Evolutionary conservation across 371 early-diverging fungal species (phyloP).

Genomic region (Apophysomyces elegans): DNA sequence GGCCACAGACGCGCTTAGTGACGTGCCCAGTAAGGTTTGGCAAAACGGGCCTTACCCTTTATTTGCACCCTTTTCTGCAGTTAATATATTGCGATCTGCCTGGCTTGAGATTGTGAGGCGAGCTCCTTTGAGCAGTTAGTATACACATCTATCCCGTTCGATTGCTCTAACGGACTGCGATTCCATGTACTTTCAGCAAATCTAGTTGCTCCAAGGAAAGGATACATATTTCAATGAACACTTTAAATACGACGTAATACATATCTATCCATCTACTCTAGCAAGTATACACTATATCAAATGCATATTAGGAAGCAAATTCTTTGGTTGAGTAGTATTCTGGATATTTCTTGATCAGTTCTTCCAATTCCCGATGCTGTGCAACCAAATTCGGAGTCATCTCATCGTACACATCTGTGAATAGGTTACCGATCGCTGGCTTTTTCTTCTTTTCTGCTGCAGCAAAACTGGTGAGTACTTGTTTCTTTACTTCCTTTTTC

Average conservation of each 20-base stretch:
- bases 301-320: conserved; percentile 16
- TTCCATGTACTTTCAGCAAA: too few species aligned
- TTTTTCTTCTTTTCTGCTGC: conserved; percentile 89
- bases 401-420: conserved; percentile 94
- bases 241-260: too few species aligned
- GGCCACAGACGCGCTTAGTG: not conserved
- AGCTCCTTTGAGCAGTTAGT: too few species aligned
- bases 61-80: too few species aligned
- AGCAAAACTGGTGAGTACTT: conserved; percentile 78
- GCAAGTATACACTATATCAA: too few species aligned
- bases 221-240: too few species aligned
- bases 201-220: too few species aligned
- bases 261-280: too few species aligned
- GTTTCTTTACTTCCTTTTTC: conserved; percentile 62
- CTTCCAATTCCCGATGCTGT: conserved; percentile 81
- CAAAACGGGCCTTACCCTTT: not conserved
- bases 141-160: too few species aligned
- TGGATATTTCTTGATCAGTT: conserved; percentile 84
- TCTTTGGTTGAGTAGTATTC: conserved; percentile 79
- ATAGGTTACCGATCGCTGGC: conserved; percentile 82
- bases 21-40: not conserved
- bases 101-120: too few species aligned
- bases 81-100: too few species aligned
- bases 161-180: too few species aligned
- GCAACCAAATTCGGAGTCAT: conserved; percentile 73